A percentile compares a stretch with the other conserved stretches of the same genome.
Conservation (phyloP, 1,139 yeast species). For the Saccharomyces hybrid region DNA sequence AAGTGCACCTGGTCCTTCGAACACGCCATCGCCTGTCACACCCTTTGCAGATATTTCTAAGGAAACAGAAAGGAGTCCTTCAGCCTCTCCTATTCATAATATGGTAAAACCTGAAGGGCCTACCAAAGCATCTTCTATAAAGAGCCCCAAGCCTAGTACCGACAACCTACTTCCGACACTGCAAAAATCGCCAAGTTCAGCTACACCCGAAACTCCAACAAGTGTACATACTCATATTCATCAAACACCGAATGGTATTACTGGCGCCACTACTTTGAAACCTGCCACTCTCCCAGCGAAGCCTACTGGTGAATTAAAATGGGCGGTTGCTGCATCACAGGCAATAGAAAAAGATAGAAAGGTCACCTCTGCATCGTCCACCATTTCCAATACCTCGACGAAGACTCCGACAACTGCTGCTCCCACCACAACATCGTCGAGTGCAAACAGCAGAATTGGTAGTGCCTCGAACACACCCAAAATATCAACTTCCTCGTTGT, state of each 20-base stretch:
- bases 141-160: constrained; percentile 11
- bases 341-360: constrained; percentile 25
- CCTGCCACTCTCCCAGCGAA: constrained; percentile 63
- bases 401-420: constrained; percentile 10
- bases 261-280: constrained; percentile 43
- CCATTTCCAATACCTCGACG: constrained; percentile 10
- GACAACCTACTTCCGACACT: constrained; percentile 5
- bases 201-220: constrained; percentile 7
- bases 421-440: constrained; percentile 12
- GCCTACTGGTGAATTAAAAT: constrained; percentile 57
- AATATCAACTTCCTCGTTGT: constrained; percentile 13
- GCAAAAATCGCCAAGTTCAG: constrained; percentile 1
- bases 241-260: constrained; percentile 26
- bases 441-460: constrained; percentile 9
- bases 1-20: neutral
- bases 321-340: constrained; percentile 66
- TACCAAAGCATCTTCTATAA: neutral
- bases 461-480: constrained; percentile 15
- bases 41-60: constrained; percentile 8
- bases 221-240: constrained; percentile 28
- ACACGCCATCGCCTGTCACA: constrained; percentile 5
- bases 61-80: constrained; percentile 1
- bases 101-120: neutral
- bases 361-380: constrained; percentile 7
- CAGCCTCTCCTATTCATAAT: neutral